Percentiles rank a stretch among this genome's conserved stretches.
Conservation (phyloP, 1,284 basidiomycete species). For the Cutaneotrichosporon cutaneum region DNA sequence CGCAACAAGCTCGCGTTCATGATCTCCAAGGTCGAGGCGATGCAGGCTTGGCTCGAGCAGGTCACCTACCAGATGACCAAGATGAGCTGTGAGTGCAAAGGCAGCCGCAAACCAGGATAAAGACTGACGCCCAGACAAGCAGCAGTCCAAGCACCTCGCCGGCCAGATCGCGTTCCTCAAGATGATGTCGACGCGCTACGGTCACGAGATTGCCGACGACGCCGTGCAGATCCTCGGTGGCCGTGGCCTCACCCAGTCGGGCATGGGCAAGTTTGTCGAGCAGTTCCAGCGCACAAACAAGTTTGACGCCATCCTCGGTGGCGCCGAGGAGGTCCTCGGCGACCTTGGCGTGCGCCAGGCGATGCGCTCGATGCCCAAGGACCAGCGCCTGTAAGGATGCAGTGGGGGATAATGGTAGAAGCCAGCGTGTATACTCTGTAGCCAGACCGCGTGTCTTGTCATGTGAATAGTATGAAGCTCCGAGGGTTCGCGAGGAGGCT, state of each 20-base stretch:
- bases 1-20: constrained; percentile 78
- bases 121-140: constrained; percentile 49
- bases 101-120: too few species aligned
- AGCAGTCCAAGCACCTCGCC: constrained; percentile 62
- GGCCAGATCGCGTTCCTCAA: constrained; percentile 56
- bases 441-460: constrained; percentile 2
- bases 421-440: constrained; percentile 1
- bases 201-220: constrained; percentile 56
- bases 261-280: constrained; percentile 60
- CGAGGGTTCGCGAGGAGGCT: too few species aligned
- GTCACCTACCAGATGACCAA: constrained; percentile 90
- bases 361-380: constrained; percentile 27
- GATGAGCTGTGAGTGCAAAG: constrained; percentile 53
- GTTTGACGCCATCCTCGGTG: constrained; percentile 70
- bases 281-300: constrained; percentile 66
- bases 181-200: constrained; percentile 60
- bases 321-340: constrained; percentile 55
- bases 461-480: constrained; percentile 5
- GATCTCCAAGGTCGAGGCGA: constrained; percentile 79
- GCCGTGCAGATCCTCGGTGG: constrained; percentile 59
- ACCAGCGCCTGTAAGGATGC: constrained; percentile 25
- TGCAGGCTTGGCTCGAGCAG: constrained; percentile 85
- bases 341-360: constrained; percentile 58
- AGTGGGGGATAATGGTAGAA: neutral
- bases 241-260: constrained; percentile 63